phyloP scores from a whole-genome alignment of 805 yeast species.

The Henningerozyma blattae region DNA sequence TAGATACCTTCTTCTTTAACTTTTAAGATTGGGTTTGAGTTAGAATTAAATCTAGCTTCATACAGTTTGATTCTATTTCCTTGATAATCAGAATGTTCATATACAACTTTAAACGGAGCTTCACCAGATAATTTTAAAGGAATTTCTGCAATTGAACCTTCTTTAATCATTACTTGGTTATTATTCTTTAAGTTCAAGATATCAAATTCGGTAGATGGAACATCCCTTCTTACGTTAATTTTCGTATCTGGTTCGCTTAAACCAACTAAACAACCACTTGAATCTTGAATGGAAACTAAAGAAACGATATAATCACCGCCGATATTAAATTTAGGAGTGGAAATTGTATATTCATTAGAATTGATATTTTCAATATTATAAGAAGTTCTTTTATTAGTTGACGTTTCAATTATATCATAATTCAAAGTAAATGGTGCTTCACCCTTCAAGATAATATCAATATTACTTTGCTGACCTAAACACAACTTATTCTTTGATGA shows the following conservation, averaged over 20 bases:
- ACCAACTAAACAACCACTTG: slow-evolving; percentile 68
- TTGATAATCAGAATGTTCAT: slow-evolving; percentile 21
- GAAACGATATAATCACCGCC: slow-evolving; percentile 70
- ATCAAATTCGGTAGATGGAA: slow-evolving; percentile 46
- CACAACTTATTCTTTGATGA: slow-evolving; percentile 26
- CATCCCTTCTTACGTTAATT: slow-evolving; percentile 56
- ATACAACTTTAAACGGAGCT: slow-evolving; percentile 35
- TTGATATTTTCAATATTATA: slow-evolving; percentile 31
- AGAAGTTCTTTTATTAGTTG: slow-evolving; percentile 36
- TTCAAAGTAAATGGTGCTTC: slow-evolving; percentile 63
- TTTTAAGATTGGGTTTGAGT: slow-evolving; percentile 24
- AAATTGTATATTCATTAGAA: slow-evolving; percentile 29
- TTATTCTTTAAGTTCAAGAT: slow-evolving; percentile 21
- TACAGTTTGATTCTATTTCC: slow-evolving; percentile 18
- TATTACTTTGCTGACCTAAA: slow-evolving; percentile 31
- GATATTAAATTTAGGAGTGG: slow-evolving; percentile 39
- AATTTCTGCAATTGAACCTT: slow-evolving; percentile 46
- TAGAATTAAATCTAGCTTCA: slow-evolving; percentile 13
- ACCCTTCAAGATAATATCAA: slow-evolving; percentile 61
- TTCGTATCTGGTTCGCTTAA: slow-evolving; percentile 50
- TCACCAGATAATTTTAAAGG: slow-evolving; percentile 53
- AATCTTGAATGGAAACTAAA: slow-evolving; percentile 56
- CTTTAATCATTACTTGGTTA: slow-evolving; percentile 34
- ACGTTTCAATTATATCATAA: slow-evolving; percentile 54
- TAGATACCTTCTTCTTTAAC: slow-evolving; percentile 38